Conservation (phyloP, 768 basidiomycete genomes). For the Kwoniella dendrophila region DNA sequence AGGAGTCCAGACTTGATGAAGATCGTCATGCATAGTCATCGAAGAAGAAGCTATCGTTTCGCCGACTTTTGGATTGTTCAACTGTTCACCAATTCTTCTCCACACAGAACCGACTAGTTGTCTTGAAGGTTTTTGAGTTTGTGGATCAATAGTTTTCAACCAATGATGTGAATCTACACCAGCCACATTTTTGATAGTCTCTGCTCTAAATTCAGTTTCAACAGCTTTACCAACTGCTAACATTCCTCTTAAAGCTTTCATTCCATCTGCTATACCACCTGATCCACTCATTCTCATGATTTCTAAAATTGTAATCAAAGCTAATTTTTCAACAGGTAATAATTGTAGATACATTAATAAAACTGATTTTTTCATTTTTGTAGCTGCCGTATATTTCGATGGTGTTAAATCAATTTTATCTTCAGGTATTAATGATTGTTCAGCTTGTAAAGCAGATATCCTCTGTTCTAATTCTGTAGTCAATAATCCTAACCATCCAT, state of each 20-base stretch:
- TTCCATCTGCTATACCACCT: slow-evolving; percentile 77
- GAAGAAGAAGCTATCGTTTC: slow-evolving; percentile 6
- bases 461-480: slow-evolving; percentile 31
- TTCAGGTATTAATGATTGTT: slow-evolving; percentile 12
- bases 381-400: slow-evolving; percentile 11
- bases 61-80: background rate
- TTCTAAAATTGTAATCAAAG: slow-evolving; percentile 85
- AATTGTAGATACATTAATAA: slow-evolving; percentile 75
- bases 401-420: slow-evolving; percentile 27
- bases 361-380: slow-evolving; percentile 41
- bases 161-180: slow-evolving; percentile 47
- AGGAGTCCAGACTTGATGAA: slow-evolving; percentile 54
- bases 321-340: slow-evolving; percentile 74
- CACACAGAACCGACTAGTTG: slow-evolving; percentile 35
- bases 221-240: slow-evolving; percentile 78
- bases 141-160: slow-evolving; percentile 41
- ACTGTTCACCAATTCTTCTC: slow-evolving; percentile 32
- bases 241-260: slow-evolving; percentile 85
- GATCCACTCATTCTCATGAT: slow-evolving; percentile 73
- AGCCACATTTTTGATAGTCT: slow-evolving; percentile 63
- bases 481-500: slow-evolving; percentile 36
- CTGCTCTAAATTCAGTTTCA: slow-evolving; percentile 86
- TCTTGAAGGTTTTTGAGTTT: slow-evolving; percentile 41
- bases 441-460: slow-evolving; percentile 30
- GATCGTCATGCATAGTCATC: slow-evolving; percentile 17